Conservation (phyloP, 768 basidiomycete species). For the Naganishia randhawae region DNA sequence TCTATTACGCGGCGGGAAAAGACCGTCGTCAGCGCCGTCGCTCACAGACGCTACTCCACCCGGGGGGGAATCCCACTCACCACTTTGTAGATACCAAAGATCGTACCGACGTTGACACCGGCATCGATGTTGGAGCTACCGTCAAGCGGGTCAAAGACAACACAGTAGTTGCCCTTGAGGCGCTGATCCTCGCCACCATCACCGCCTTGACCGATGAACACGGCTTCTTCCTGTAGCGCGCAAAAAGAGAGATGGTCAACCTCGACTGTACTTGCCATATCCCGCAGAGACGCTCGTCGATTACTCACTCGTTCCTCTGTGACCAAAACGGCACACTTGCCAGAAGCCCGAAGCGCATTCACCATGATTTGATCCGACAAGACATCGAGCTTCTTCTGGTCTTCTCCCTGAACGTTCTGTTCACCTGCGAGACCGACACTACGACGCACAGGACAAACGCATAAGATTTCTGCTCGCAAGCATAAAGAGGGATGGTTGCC, state of each 20-base stretch:
- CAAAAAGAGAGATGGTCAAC: background rate
- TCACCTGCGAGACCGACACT: conserved; percentile 97
- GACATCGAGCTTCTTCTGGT: conserved; percentile 99
- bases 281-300: conserved; percentile 5
- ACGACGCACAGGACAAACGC: conserved; percentile 6
- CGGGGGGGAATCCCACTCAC: conserved; percentile 55
- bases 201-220: conserved; percentile 59
- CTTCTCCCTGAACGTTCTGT: conserved; percentile 94
- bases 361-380: conserved; percentile 99
- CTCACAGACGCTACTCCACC: background rate
- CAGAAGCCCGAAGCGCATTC: conserved; percentile 90
- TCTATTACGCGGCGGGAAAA: conserved; percentile 52
- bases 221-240: conserved; percentile 60
- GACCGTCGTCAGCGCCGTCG: background rate
- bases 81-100: conserved; percentile 92
- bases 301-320: conserved; percentile 70
- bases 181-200: conserved; percentile 59
- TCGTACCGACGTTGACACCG: conserved; percentile 83
- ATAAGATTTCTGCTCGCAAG: background rate
- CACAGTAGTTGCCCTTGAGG: conserved; percentile 84
- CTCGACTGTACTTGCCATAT: background rate
- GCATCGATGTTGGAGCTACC: conserved; percentile 97
- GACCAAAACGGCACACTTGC: conserved; percentile 92
- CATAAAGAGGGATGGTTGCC: background rate
- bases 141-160: conserved; percentile 96